Conservation (phyloP, 805 yeast genomes). For the Saturnispora dispora region DNA sequence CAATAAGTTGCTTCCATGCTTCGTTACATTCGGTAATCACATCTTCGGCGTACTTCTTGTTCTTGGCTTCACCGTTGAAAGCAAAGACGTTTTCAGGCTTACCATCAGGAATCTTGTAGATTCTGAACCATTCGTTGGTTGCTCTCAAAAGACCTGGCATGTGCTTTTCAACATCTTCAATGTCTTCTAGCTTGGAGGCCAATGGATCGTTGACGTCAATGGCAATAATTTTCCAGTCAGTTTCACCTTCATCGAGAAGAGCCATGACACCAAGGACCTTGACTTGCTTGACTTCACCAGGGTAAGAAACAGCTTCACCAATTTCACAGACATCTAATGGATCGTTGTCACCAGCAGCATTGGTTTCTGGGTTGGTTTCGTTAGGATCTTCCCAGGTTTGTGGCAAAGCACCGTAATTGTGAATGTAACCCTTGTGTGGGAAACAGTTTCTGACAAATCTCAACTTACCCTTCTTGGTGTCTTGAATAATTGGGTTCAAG, state of each 20-base stretch:
- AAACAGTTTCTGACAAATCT: constrained; percentile 95
- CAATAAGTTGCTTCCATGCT: constrained; percentile 73
- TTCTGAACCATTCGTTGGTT: constrained; percentile 96
- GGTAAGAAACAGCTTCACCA: constrained; percentile 54
- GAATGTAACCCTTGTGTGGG: constrained; percentile 98
- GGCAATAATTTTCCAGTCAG: constrained; percentile 89
- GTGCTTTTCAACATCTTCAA: constrained; percentile 82
- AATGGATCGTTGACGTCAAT: constrained; percentile 83
- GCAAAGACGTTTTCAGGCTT: constrained; percentile 96
- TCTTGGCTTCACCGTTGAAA: constrained; percentile 88
- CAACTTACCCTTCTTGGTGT: constrained; percentile 92
- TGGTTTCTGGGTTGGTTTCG: constrained; percentile 55
- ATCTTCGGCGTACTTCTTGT: constrained; percentile 77
- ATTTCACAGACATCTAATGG: constrained; percentile 82
- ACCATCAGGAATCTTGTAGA: constrained; percentile 96
- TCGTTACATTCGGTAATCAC: constrained; percentile 73
- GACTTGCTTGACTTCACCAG: constrained; percentile 77
- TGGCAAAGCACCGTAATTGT: constrained; percentile 98
- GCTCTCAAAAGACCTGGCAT: constrained; percentile 91
- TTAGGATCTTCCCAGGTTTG: constrained; percentile 83
- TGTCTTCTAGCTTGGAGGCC: constrained; percentile 77
- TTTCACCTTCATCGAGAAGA: constrained; percentile 83
- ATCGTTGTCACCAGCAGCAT: constrained; percentile 72
- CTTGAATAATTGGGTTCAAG: constrained; percentile 93
- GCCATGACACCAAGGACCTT: constrained; percentile 94